Evolutionary conservation across 768 basidiomycete genomes (phyloP), one percentile per base, ranked within the genome.

Genomic region (Chalciporus piperatus): DNA sequence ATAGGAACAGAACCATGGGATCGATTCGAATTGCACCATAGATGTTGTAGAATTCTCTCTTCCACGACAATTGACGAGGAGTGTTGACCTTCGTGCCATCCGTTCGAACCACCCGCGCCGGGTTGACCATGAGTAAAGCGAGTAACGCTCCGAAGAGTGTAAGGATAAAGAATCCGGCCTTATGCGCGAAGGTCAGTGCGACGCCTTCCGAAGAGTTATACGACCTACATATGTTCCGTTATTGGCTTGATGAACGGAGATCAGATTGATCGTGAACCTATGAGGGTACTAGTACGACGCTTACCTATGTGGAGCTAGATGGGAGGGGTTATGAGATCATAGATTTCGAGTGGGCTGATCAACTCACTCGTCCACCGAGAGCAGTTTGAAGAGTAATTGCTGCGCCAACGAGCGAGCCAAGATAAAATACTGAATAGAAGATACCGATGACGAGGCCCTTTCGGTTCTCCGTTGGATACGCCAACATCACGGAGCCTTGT

Each of bases 391-490:
- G 72, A 12, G 88, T 82, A 28, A 91, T 86, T 8, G 84, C 73
- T 5, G 87, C 80, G 25, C 90, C 89, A 41, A 92, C 82, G 45
- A 93, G 86, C 40, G 84, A 83, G 22, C 89, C 89, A 17, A 90
- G 55, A 59, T 92, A 90, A 73, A 93, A 92, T 54, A 92, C 86
- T 40, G 78, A 70, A 89, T 90, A 92, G 71, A 92, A 92, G 41
- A 89, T 80, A 38, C 78, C 84, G 45, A 92, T 89, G 68, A 78
- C 90, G 27, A 69, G 72, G 14, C 89, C 89, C 66, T 92, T 92
- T 64, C 91, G 80, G 40, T 68, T 62, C 64, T 91, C 90, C 0
- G 87, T 89, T 0, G 89, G 87, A 66, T 92, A 92, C 5, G 87
- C 82, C 67, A 93, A 70, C 83, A 92, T 91, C 52, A 92, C 71